Conservation (phyloP, 1,139 yeast genomes). For the Cylindricascospora bacillispora region DNA sequence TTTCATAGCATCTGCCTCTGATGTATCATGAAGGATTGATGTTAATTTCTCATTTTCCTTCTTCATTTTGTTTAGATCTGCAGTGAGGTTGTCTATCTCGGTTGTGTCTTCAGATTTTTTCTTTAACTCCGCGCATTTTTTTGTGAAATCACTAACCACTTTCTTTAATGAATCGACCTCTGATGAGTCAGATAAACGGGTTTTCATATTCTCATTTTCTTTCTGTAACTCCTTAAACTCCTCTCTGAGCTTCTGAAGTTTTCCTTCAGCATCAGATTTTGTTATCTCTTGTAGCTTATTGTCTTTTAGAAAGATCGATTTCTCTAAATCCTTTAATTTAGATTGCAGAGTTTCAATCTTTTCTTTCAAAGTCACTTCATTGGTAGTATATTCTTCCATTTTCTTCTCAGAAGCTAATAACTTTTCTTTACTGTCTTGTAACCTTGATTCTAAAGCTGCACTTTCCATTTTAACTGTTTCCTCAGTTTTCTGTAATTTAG, state of each 20-base stretch:
- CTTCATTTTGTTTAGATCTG: conserved; percentile 4
- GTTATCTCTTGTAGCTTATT: too few relatives aligned
- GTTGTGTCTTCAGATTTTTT: background rate
- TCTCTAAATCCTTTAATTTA: background rate
- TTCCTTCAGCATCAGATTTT: too few relatives aligned
- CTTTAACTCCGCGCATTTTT: background rate
- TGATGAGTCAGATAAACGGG: too few relatives aligned
- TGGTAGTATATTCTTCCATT: background rate
- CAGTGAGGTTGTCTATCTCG: background rate
- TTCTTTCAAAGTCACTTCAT: conserved; percentile 1
- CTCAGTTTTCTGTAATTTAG: too few relatives aligned
- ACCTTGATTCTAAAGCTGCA: too few relatives aligned
- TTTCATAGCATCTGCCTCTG: conserved; percentile 66
- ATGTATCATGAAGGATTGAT: conserved; percentile 9
- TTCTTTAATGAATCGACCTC: background rate
- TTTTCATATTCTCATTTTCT: too few relatives aligned
- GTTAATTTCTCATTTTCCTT: conserved; percentile 9
- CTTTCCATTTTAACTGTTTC: too few relatives aligned
- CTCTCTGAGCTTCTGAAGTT: too few relatives aligned
- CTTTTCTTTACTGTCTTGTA: background rate
- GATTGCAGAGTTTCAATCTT: background rate
- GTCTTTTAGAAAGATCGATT: too few relatives aligned
- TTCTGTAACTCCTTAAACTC: too few relatives aligned
- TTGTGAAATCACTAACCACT: background rate
- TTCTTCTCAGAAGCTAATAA: background rate